Evolutionary conservation across 768 basidiomycete species (phyloP).

Genomic region (Rhodotorula diobovata): DNA sequence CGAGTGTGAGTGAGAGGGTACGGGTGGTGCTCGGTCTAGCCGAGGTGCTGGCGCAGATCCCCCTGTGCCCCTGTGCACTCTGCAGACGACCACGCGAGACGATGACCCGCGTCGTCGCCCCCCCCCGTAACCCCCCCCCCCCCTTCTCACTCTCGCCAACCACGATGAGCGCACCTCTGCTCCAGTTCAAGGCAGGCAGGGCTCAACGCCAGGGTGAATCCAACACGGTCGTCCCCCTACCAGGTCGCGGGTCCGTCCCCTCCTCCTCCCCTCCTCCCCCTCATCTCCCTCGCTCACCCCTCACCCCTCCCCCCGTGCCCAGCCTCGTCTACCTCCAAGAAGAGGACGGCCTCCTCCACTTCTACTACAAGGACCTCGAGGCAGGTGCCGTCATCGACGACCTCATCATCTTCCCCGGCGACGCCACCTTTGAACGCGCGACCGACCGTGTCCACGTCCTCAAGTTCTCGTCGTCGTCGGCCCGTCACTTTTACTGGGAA

Average conservation of each 20-base stretch:
- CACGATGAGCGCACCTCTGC: conserved; percentile 3
- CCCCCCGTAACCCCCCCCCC: too few relatives aligned
- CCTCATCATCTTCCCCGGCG: conserved; percentile 43
- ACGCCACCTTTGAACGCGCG: conserved; percentile 32
- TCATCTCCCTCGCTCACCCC: background rate
- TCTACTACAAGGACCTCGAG: conserved; percentile 34
- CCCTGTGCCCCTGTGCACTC: too few relatives aligned
- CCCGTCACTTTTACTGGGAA: conserved; percentile 43
- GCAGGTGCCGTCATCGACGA: conserved; percentile 17
- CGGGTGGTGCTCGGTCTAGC: too few relatives aligned
- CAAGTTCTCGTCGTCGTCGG: conserved; percentile 37
- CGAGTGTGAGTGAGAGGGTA: too few relatives aligned
- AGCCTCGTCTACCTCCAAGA: conserved; percentile 38
- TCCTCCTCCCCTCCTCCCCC: background rate
- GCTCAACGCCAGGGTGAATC: conserved; percentile 23
- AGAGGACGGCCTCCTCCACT: conserved; percentile 42
- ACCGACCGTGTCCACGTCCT: conserved; percentile 37
- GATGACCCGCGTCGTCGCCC: too few relatives aligned
- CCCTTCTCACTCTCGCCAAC: background rate
- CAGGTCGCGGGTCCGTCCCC: conserved; percentile 32
- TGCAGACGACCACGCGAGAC: too few relatives aligned
- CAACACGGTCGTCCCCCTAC: conserved; percentile 35
- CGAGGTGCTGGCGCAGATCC: too few relatives aligned
- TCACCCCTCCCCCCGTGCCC: background rate
- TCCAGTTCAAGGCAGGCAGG: conserved; percentile 38